Evolutionary conservation across 129 eudicot species (phyloP).

Genomic region (Daucus carota): DH1_v3.0 NC_030381.2:40275501-40276000

Average conservation of each 20-base stretch:
- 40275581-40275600: background rate
- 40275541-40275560: background rate
- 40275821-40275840: no score
- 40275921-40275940: no score
- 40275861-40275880: no score
- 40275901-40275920: no score
- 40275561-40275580: background rate
- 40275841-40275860: no score
- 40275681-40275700: background rate
- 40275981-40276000: no score
- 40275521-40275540: background rate
- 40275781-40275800: background rate
- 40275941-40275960: no score
- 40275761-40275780: background rate
- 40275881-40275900: no score
- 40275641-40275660: background rate
- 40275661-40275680: background rate
- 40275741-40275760: background rate
- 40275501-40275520: background rate
- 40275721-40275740: background rate
- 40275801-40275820: background rate
- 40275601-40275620: no score
- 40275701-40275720: background rate
- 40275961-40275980: no score
- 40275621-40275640: background rate